These are phyloP conservation scores for Evernia prunastri DNA, from an alignment of 495 filamentous ascomycete species.

Conservation along the genomic window DNA sequence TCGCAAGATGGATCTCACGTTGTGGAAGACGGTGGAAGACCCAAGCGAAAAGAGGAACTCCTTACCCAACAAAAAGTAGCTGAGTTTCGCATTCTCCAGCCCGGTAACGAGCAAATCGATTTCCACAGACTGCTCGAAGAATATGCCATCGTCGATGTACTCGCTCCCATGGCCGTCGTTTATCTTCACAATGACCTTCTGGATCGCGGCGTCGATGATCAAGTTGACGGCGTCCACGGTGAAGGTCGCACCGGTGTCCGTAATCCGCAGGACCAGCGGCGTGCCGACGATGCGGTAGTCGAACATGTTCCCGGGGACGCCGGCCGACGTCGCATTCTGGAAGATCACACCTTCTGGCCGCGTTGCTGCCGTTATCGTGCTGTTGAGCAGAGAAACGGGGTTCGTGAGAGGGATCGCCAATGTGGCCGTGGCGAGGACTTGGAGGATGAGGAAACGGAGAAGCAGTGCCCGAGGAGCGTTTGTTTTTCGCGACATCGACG, in stretches of 20 bases:
- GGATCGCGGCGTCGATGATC: not conserved
- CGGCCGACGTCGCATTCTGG: not conserved
- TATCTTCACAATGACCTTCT: not conserved
- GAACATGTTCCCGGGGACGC: not conserved
- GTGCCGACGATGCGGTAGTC: constrained; percentile 1
- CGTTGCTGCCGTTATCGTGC: not conserved
- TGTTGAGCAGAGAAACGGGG: not conserved
- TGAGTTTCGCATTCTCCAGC: not conserved
- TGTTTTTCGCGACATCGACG: not conserved
- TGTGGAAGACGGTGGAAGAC: not conserved
- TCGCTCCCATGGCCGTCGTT: not conserved
- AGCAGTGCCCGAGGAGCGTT: not conserved
- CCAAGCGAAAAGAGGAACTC: not conserved
- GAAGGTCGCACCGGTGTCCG: not conserved
- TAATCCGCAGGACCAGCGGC: not conserved
- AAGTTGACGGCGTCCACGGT: not conserved
- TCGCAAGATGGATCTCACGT: not conserved
- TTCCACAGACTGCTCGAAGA: not conserved
- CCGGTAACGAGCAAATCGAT: not conserved
- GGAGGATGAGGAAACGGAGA: not conserved
- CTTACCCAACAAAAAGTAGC: not conserved
- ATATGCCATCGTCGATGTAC: not conserved
- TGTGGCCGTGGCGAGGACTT: not conserved
- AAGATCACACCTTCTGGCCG: no score
- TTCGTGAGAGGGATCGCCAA: not conserved